phyloP scores from a whole-genome alignment of 2,329 filamentous ascomycete genomes.

The Bipolaris cookei region DNA sequence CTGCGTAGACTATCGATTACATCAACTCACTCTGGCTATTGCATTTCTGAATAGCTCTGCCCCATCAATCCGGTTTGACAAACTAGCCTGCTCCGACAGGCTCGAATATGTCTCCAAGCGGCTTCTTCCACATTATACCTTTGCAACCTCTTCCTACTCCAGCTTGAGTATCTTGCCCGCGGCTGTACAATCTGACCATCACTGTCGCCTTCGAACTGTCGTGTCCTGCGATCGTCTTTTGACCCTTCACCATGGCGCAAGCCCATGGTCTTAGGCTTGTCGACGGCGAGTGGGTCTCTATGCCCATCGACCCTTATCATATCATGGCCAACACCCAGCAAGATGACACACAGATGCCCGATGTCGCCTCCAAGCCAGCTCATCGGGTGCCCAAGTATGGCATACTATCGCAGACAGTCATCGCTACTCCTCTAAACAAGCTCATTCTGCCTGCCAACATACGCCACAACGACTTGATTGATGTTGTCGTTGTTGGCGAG shows the following conservation, averaged over 20 bases:
- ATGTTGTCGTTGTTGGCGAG: constrained; percentile 87
- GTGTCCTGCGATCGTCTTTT: constrained; percentile 4
- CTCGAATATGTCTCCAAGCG: constrained; percentile 25
- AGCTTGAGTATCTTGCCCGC: constrained; percentile 13
- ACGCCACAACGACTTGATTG: constrained; percentile 71
- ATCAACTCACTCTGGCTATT: constrained; percentile 18
- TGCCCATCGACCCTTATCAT: constrained; percentile 50
- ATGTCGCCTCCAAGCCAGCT: constrained; percentile 36
- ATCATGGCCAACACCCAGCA: constrained; percentile 48
- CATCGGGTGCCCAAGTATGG: constrained; percentile 65
- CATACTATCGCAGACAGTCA: constrained; percentile 77
- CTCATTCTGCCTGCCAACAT: constrained; percentile 82
- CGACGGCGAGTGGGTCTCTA: constrained; percentile 45
- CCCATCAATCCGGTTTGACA: constrained; percentile 15
- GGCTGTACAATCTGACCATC: constrained; percentile 5
- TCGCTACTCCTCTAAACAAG: constrained; percentile 76
- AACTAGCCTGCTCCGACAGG: constrained; percentile 22
- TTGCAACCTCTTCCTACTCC: constrained; percentile 9
- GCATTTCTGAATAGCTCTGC: constrained; percentile 9
- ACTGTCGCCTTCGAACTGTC: constrained; percentile 6
- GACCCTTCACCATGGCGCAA: constrained; percentile 33
- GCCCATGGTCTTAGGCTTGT: constrained; percentile 36
- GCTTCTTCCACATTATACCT: constrained; percentile 14
- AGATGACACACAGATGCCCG: constrained; percentile 34
- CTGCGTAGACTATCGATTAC: constrained; percentile 15